Evolutionary conservation across 495 filamentous ascomycete genomes (phyloP).

Genomic region (Thozetella sp.): DNA sequence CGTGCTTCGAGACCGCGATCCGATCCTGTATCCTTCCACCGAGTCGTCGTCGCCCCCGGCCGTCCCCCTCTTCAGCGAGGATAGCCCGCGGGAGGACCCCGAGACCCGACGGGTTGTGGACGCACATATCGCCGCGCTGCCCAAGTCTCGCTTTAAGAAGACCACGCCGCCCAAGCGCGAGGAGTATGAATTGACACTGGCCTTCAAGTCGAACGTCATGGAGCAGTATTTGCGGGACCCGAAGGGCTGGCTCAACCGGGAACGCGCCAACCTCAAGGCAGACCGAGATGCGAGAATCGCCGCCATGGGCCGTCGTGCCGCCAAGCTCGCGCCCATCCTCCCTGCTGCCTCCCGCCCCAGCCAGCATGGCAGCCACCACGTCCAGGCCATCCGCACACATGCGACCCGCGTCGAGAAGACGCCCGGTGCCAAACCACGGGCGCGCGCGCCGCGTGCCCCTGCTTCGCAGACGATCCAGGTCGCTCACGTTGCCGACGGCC

Average conservation of each 20-base stretch:
- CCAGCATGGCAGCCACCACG: slow-evolving; percentile 15
- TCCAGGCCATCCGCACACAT: slow-evolving; percentile 44
- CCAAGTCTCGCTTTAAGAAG: slow-evolving; percentile 53
- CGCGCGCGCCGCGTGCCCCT: slow-evolving; percentile 13
- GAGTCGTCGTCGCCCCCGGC: slow-evolving; percentile 45
- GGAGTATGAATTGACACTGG: slow-evolving; percentile 70
- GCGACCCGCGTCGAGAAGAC: slow-evolving; percentile 43
- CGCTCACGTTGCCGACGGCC: not conserved
- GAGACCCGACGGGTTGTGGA: slow-evolving; percentile 59
- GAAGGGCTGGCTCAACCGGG: slow-evolving; percentile 61
- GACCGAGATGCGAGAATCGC: slow-evolving; percentile 37
- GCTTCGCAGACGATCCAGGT: not conserved
- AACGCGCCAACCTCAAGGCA: slow-evolving; percentile 59
- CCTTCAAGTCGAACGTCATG: slow-evolving; percentile 66
- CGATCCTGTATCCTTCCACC: slow-evolving; percentile 60
- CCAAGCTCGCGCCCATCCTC: slow-evolving; percentile 35
- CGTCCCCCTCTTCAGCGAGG: slow-evolving; percentile 56
- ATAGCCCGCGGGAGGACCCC: slow-evolving; percentile 35
- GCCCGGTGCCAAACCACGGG: slow-evolving; percentile 12
- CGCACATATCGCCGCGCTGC: slow-evolving; percentile 67
- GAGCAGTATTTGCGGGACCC: slow-evolving; percentile 61
- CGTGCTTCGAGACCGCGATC: slow-evolving; percentile 54
- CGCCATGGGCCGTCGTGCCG: slow-evolving; percentile 21
- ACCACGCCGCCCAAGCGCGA: slow-evolving; percentile 65
- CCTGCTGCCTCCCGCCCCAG: slow-evolving; percentile 41